Evolutionary conservation across 257 asterid genomes (phyloP).

Genomic region (Schizonepeta tenuifolia): DNA sequence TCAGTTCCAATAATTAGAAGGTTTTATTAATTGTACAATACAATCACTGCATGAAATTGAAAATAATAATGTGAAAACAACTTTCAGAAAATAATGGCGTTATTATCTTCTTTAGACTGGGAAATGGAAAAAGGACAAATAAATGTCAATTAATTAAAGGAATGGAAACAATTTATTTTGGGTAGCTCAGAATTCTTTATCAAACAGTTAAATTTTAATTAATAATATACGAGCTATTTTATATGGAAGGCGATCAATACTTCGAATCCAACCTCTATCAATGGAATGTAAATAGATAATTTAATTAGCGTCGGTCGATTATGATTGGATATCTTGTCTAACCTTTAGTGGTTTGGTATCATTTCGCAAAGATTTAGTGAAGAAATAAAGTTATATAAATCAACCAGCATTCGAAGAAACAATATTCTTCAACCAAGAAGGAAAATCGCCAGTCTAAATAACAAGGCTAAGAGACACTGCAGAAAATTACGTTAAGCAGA

Average conservation of each 20-base stretch:
- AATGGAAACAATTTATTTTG: background rate
- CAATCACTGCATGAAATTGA: background rate
- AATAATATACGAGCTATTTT: background rate
- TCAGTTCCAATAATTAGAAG: background rate
- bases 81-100: constrained; percentile 3
- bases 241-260: background rate
- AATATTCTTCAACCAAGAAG: too few species aligned
- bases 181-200: constrained; percentile 25
- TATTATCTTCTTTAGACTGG: background rate
- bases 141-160: constrained; percentile 4
- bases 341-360: background rate
- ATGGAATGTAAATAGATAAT: background rate
- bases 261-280: background rate
- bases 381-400: too few species aligned
- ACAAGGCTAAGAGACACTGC: too few species aligned
- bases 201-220: background rate
- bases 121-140: background rate
- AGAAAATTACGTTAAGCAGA: too few species aligned
- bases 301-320: constrained; percentile 7
- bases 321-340: background rate
- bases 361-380: too few species aligned
- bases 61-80: background rate
- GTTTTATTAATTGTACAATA: too few species aligned
- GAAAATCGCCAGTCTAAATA: too few species aligned
- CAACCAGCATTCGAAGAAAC: too few species aligned